Conservation (phyloP, 495 filamentous ascomycete genomes). For the Daldinia childiae region DNA sequence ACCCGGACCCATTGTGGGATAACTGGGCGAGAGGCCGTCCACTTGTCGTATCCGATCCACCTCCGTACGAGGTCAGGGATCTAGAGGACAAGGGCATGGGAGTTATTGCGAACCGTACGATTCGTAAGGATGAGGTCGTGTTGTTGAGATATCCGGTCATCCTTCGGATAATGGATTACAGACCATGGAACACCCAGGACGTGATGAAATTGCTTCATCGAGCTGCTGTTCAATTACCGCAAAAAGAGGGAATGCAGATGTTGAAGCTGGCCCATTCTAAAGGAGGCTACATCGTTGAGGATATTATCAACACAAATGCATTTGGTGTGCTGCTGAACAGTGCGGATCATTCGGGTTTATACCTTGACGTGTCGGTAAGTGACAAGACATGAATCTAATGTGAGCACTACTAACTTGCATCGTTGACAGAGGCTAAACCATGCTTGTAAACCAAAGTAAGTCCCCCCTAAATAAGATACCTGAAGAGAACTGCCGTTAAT, state of each 20-base stretch:
- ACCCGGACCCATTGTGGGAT: slow-evolving; percentile 26
- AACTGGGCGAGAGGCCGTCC: slow-evolving; percentile 31
- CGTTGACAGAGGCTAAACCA: slow-evolving; percentile 49
- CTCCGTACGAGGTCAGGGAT: slow-evolving; percentile 43
- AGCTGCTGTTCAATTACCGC: slow-evolving; percentile 40
- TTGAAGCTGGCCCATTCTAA: slow-evolving; percentile 35
- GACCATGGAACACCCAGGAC: slow-evolving; percentile 33
- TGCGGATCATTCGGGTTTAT: slow-evolving; percentile 46
- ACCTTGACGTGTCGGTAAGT: slow-evolving; percentile 51
- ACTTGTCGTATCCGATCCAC: slow-evolving; percentile 11
- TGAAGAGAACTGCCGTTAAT: background rate
- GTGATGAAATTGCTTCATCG: slow-evolving; percentile 40
- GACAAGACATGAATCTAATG: background rate
- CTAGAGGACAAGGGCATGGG: slow-evolving; percentile 48
- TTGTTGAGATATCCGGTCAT: slow-evolving; percentile 46
- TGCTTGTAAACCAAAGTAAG: slow-evolving; percentile 51
- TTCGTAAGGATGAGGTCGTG: slow-evolving; percentile 42
- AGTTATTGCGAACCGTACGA: slow-evolving; percentile 45
- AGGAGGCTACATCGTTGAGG: slow-evolving; percentile 43
- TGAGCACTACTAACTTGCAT: background rate
- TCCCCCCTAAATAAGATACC: background rate
- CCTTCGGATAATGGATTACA: slow-evolving; percentile 39
- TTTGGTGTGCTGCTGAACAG: slow-evolving; percentile 44
- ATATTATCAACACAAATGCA: slow-evolving; percentile 49
- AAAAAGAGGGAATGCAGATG: slow-evolving; percentile 21